These are phyloP conservation scores for Rhinocladiella similis DNA, from an alignment of 2,329 filamentous ascomycete genomes.

Conservation along the genomic window DNA sequence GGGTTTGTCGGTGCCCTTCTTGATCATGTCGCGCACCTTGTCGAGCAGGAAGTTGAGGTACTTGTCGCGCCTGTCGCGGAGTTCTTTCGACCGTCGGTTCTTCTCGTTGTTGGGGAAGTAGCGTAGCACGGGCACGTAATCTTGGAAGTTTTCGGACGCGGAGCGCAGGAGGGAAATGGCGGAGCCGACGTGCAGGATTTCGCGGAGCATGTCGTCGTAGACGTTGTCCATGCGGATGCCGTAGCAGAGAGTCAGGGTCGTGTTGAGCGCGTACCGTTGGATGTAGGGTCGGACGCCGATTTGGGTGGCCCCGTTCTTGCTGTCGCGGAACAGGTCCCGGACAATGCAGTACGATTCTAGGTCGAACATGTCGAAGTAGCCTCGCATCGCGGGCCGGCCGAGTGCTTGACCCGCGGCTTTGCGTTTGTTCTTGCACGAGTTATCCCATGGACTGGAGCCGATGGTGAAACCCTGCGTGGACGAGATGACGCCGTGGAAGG, in stretches of 20 bases:
- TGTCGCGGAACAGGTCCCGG: slow-evolving; percentile 65
- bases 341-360: slow-evolving; percentile 69
- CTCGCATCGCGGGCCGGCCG: slow-evolving; percentile 68
- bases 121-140: slow-evolving; percentile 72
- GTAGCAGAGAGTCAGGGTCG: slow-evolving; percentile 72
- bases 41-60: slow-evolving; percentile 59
- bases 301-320: slow-evolving; percentile 58
- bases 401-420: slow-evolving; percentile 73
- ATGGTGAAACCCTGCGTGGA: slow-evolving; percentile 74
- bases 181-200: slow-evolving; percentile 73
- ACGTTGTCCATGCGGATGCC: slow-evolving; percentile 70
- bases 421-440: slow-evolving; percentile 69
- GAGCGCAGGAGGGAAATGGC: slow-evolving; percentile 71
- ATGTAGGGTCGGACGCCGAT: slow-evolving; percentile 68
- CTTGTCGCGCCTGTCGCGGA: slow-evolving; percentile 63
- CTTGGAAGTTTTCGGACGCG: slow-evolving; percentile 79
- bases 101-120: slow-evolving; percentile 55
- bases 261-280: slow-evolving; percentile 70
- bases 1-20: slow-evolving; percentile 60
- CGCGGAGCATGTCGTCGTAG: slow-evolving; percentile 65
- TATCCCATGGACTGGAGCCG: slow-evolving; percentile 75
- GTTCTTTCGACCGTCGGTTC: slow-evolving; percentile 57
- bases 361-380: slow-evolving; percentile 75
- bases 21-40: slow-evolving; percentile 58
- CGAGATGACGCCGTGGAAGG: slow-evolving; percentile 73